Percentiles rank a stretch among this genome's conserved stretches.
phyloP scores from a whole-genome alignment of 306 rosid genomes.

The Lathyrus aphaca region DNA sequence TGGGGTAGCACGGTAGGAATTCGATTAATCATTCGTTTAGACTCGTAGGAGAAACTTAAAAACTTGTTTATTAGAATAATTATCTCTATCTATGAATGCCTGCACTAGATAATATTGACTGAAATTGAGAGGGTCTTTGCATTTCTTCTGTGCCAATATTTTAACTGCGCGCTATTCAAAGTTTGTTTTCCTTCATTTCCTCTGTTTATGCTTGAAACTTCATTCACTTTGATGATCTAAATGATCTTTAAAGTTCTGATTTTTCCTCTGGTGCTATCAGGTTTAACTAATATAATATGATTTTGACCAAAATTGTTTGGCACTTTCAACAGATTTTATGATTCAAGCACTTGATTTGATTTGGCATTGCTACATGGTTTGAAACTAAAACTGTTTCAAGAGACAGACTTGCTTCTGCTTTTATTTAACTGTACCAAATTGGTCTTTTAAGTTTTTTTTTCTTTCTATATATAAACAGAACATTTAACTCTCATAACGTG shows the following conservation, averaged over 20 bases:
- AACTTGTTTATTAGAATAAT: slow-evolving; percentile 48
- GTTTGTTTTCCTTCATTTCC: background rate
- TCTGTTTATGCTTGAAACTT: background rate
- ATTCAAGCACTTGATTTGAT: too few relatives aligned
- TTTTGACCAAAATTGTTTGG: background rate
- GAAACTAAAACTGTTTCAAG: too few relatives aligned
- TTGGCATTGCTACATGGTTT: too few relatives aligned
- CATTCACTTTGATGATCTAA: background rate
- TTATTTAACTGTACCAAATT: too few relatives aligned
- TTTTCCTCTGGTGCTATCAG: background rate
- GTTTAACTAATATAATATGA: background rate
- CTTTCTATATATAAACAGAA: too few relatives aligned
- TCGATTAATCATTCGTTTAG: slow-evolving; percentile 62
- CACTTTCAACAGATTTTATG: too few relatives aligned
- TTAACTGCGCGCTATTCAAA: background rate
- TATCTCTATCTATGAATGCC: slow-evolving; percentile 21
- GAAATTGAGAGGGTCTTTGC: background rate
- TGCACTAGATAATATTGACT: slow-evolving; percentile 9
- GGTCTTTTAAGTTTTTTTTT: too few relatives aligned
- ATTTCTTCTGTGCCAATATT: slow-evolving; percentile 3
- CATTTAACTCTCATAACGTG: too few relatives aligned
- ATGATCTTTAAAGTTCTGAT: background rate
- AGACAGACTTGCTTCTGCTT: too few relatives aligned
- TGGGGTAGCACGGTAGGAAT: slow-evolving; percentile 59
- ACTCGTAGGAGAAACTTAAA: slow-evolving; percentile 44